phyloP scores from a whole-genome alignment of 495 filamentous ascomycete genomes.

The Clavariopsis aquatica region DNA sequence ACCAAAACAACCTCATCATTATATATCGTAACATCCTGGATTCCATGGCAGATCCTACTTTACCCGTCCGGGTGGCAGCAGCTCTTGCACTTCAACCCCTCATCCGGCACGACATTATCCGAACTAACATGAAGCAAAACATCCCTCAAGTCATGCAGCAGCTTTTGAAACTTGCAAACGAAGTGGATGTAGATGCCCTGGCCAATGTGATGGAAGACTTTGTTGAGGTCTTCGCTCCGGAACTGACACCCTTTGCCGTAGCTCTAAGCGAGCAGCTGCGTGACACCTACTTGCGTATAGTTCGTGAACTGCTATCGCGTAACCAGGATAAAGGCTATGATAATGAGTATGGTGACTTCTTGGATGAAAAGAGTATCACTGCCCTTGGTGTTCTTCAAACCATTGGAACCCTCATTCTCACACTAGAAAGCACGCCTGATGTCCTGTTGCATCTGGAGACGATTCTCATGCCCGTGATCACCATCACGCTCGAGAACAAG shows the following conservation, averaged over 20 bases:
- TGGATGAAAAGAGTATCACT: slow-evolving; percentile 98
- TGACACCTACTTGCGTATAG: slow-evolving; percentile 93
- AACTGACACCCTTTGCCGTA: slow-evolving; percentile 97
- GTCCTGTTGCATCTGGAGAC: slow-evolving; percentile 91
- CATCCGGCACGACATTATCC: slow-evolving; percentile 92
- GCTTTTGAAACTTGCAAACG: slow-evolving; percentile 90
- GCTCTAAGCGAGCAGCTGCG: slow-evolving; percentile 93
- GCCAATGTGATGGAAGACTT: slow-evolving; percentile 99
- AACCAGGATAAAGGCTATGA: slow-evolving; percentile 67
- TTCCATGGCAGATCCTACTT: slow-evolving; percentile 87
- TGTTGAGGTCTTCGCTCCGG: slow-evolving; percentile 93
- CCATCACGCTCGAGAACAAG: slow-evolving; percentile 94
- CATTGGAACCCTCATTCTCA: slow-evolving; percentile 95
- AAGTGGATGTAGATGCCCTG: slow-evolving; percentile 89
- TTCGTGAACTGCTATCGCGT: slow-evolving; percentile 85
- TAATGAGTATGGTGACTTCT: slow-evolving; percentile 83
- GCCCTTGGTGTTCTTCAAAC: slow-evolving; percentile 95
- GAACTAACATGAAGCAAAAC: slow-evolving; percentile 90
- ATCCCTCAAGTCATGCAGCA: slow-evolving; percentile 99
- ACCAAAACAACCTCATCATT: slow-evolving; percentile 86
- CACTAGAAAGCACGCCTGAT: slow-evolving; percentile 92
- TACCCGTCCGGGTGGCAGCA: slow-evolving; percentile 92
- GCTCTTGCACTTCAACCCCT: slow-evolving; percentile 92
- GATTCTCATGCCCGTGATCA: slow-evolving; percentile 94
- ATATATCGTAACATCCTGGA: slow-evolving; percentile 97